Evolutionary conservation across 371 early-diverging fungal genomes (phyloP).

Genomic region (Apophysomyces trapeziformis): DNA sequence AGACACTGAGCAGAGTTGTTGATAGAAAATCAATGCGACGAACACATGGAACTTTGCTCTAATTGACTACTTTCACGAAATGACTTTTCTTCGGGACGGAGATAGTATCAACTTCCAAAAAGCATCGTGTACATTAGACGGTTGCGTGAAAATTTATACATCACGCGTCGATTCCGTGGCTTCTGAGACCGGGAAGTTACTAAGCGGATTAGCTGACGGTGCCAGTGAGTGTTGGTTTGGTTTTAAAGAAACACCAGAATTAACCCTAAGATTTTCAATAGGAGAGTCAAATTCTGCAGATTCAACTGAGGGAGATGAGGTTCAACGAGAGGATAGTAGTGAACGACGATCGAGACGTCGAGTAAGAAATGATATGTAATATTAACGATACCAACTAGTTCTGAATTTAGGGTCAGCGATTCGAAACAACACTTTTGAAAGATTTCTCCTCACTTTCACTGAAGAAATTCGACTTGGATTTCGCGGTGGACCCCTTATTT

Average conservation of each 20-base stretch:
- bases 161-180: conserved; percentile 99
- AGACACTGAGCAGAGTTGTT: neutral
- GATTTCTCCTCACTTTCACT: conserved; percentile 78
- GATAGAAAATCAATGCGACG: conserved; percentile 95
- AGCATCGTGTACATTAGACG: conserved; percentile 99
- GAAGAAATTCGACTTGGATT: conserved; percentile 92
- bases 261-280: neutral
- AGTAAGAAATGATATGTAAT: conserved; percentile 20
- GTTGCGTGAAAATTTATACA: conserved; percentile 98
- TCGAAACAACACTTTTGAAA: conserved; percentile 79
- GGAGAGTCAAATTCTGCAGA: conserved; percentile 26
- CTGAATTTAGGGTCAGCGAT: conserved; percentile 36
- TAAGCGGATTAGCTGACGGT: conserved; percentile 85
- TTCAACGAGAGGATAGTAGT: conserved; percentile 45
- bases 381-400: conserved; percentile 2
- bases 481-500: conserved; percentile 95
- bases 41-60: conserved; percentile 99
- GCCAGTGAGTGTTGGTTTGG: conserved; percentile 43
- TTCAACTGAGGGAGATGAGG: conserved; percentile 58
- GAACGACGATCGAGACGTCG: conserved; percentile 46
- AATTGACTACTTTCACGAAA: conserved; percentile 98
- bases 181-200: conserved; percentile 91
- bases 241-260: neutral
- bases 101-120: conserved; percentile 99
- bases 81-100: conserved; percentile 92